Evolutionary conservation across 768 basidiomycete genomes (phyloP), one percentile per base, ranked within the genome.

Genomic region (Naganishia onofrii): DNA sequence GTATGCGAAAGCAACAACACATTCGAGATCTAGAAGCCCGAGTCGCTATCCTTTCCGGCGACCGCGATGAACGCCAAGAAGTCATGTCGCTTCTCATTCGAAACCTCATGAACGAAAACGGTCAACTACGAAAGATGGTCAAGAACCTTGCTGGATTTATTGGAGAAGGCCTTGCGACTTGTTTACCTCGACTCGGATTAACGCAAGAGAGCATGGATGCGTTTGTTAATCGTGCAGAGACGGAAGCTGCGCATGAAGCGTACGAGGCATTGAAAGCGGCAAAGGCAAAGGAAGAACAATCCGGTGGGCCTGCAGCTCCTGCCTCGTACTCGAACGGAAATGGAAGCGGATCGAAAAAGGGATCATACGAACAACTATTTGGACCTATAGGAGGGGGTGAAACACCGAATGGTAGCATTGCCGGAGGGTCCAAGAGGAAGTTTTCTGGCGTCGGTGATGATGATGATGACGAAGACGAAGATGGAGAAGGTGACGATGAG

Each of bases 11-110:
- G 79, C 93, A 95, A 76, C 32, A 48, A 58, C 75, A 96, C 91
- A 93, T 96, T 80, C 90, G 93, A 26, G 93, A 96, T 82, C 87
- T 96, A 44, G 93, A 96, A 82, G 93, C 93, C 23, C 87, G 91
- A 54, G 92, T 96, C n/a, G 93, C 94, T 81, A 88, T 96, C 9
- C 85, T 96, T 21, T 95, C 93, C 6, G 92, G 91, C 23, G 91
- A 90, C 51, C 89, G 92, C 76, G 93, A 93, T 84, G 91, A 95
- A 81, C 88, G 91, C 7, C 83, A 92, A 67, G 87, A 86, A 32
- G 90, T 93, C 79, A 86, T 93, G 85, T 85, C 89, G 70, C 88
- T 89, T 73, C 88, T 94, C 58, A 82, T 93, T 53, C 34, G 76
- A 89, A 92, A 93, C 81, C 83, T 96, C 71, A 90, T 96, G 89